These are phyloP conservation scores for Cladosporium colombiae DNA, from an alignment of 2,329 filamentous ascomycete genomes.

Conservation along the genomic window DNA sequence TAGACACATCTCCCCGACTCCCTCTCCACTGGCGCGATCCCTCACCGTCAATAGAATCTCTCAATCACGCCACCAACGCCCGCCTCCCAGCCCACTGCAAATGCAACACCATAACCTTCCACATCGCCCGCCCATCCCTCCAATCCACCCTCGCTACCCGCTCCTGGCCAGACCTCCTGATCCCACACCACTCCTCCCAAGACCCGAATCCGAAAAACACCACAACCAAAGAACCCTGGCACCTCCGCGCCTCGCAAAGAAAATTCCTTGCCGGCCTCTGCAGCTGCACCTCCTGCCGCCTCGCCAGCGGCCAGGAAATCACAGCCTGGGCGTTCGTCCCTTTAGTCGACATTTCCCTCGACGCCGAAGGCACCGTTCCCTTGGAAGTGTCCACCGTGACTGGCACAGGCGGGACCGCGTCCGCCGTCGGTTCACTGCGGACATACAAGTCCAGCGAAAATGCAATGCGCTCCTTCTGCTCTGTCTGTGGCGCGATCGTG, in stretches of 20 bases:
- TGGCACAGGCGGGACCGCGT: background rate
- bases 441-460: conserved; percentile 57
- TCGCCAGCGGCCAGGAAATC: conserved; percentile 62
- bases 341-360: conserved; percentile 55
- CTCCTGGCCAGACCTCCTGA: conserved; percentile 55
- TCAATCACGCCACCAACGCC: background rate
- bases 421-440: conserved; percentile 38
- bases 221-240: conserved; percentile 58
- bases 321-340: conserved; percentile 68
- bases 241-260: conserved; percentile 51
- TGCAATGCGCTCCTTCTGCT: conserved; percentile 63
- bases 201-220: conserved; percentile 42
- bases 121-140: conserved; percentile 56
- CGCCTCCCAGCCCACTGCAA: conserved; percentile 52
- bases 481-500: conserved; percentile 61
- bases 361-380: conserved; percentile 28
- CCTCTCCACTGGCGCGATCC: conserved; percentile 29
- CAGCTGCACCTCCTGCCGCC: conserved; percentile 63
- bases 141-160: conserved; percentile 49
- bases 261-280: conserved; percentile 64
- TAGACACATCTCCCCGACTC: conserved; percentile 24
- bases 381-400: conserved; percentile 30
- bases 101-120: conserved; percentile 59
- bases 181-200: conserved; percentile 45
- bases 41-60: background rate